These are phyloP conservation scores for Aspergillus chevalieri DNA, from an alignment of 2,329 filamentous ascomycete genomes.

Conservation along the genomic window DNA sequence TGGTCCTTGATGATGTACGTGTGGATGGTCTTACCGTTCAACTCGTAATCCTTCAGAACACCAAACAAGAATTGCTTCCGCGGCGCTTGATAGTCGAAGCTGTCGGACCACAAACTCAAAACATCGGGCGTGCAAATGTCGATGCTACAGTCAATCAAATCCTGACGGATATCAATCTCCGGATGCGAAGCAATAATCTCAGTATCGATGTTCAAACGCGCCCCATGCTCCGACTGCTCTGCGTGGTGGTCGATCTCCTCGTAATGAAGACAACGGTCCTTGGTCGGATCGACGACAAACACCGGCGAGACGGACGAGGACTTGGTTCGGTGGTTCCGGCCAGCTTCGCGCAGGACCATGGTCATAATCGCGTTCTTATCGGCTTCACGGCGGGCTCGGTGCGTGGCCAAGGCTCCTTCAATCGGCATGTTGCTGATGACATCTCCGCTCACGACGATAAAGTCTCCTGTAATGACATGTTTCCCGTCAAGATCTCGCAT, in stretches of 20 bases:
- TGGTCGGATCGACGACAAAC: conserved; percentile 77
- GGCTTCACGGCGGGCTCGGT: conserved; percentile 70
- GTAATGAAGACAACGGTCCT: conserved; percentile 82
- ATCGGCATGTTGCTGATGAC: conserved; percentile 83
- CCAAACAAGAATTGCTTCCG: conserved; percentile 84
- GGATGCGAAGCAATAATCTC: conserved; percentile 66
- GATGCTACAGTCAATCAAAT: conserved; percentile 88
- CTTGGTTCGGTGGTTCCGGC: conserved; percentile 69
- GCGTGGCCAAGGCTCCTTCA: conserved; percentile 69
- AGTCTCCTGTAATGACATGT: conserved; percentile 79
- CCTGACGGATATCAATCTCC: conserved; percentile 76
- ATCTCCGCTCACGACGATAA: conserved; percentile 87
- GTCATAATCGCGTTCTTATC: conserved; percentile 98
- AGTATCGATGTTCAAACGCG: conserved; percentile 63
- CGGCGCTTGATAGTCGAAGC: conserved; percentile 91
- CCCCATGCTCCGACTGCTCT: conserved; percentile 46
- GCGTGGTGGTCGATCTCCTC: conserved; percentile 70
- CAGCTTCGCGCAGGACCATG: conserved; percentile 76
- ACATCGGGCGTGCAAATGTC: conserved; percentile 98
- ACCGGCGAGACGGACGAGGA: conserved; percentile 68
- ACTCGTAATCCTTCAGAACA: conserved; percentile 90
- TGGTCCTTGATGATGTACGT: conserved; percentile 75
- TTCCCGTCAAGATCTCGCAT: conserved; percentile 89
- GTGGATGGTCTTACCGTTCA: conserved; percentile 96
- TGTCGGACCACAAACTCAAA: conserved; percentile 90